phyloP scores from a whole-genome alignment of 2,329 filamentous ascomycete genomes.

The Verticillium nubilum region DNA sequence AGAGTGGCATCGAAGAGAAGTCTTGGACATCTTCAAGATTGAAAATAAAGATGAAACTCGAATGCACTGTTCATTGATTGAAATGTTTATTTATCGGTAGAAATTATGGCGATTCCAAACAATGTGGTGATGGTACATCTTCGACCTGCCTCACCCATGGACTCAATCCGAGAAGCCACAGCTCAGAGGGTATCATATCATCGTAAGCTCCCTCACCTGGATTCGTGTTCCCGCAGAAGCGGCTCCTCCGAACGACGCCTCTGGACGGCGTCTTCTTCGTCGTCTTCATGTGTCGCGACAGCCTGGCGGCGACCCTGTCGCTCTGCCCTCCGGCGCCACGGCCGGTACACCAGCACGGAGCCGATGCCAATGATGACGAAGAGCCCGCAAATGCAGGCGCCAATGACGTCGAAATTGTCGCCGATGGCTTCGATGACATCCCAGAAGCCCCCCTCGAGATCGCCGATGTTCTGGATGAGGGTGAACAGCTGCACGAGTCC shows the following conservation, averaged over 20 bases:
- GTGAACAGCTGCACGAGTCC: constrained; percentile 80
- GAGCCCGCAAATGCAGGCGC: constrained; percentile 77
- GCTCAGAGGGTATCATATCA: too few species aligned
- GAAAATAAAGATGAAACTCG: too few species aligned
- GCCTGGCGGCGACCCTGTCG: constrained; percentile 11
- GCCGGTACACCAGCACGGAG: constrained; percentile 70
- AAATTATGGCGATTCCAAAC: too few species aligned
- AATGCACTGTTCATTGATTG: too few species aligned
- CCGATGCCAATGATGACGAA: constrained; percentile 74
- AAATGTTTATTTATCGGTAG: too few species aligned
- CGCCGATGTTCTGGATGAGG: constrained; percentile 69
- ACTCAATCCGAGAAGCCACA: too few species aligned
- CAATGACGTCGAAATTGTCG: constrained; percentile 81
- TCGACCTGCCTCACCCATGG: too few species aligned
- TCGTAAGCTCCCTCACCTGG: not conserved
- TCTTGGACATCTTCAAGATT: too few species aligned
- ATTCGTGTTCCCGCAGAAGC: not conserved
- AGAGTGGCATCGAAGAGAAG: too few species aligned
- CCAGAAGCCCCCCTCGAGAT: constrained; percentile 79
- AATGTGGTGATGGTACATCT: too few species aligned
- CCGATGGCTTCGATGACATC: constrained; percentile 72
- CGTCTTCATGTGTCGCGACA: not conserved
- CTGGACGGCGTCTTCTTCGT: constrained; percentile 1
- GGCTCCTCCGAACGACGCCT: not conserved
- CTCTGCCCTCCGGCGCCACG: constrained; percentile 61